Evolutionary conservation across 306 rosid species (phyloP), one percentile per base, ranked within the genome.

Genomic region (Erythrophleum fordii): DNA sequence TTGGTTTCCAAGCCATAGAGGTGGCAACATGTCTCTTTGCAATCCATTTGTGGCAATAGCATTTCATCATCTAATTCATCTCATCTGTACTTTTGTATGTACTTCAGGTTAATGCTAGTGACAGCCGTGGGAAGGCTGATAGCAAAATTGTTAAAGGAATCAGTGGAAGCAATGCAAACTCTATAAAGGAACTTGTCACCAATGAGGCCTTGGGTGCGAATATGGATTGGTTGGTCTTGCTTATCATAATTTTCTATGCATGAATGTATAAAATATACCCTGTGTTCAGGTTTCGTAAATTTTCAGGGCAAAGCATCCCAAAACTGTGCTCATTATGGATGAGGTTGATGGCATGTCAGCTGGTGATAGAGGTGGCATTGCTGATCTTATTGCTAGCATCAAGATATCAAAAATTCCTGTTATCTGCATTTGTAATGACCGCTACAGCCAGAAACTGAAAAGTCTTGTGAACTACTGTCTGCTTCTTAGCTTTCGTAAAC

Each of bases 311-410:
- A 90, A 88, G 85, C 90, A 37, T 64, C 80, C 88, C 48, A 93
- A 90, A 89, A 84, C 94, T 70, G 99, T 95, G 80, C 93, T 95
- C 70, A 91, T 95, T 82, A 95, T 95, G 99, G 99, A 95, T 52
- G 99, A 95, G 80, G 99, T 95, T 77, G 98, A 95, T 86, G 99
- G 99, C 86, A 93, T 95, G 99, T 95, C 99, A 77, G 99, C 99
- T 83, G 99, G 99, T 83, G 99, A 95, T 86, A 85, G 99, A 86
- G 99, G 99, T 78, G 99, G 99, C 73, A 74, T 95, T 81, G 93
- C 99, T 83, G 98, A 93, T 87, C 97, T 95, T 72, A 93, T 95
- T 87, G 91, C 93, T 26, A 91, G 92, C 87, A 95, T 95, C 84
- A 95, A 95, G 84, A 93, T 79, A 53, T 93, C 98, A 35, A 93